Base-by-base conservation (phyloP, 2,329 filamentous ascomycete species). In the Verticillium albo-atrum region DNA sequence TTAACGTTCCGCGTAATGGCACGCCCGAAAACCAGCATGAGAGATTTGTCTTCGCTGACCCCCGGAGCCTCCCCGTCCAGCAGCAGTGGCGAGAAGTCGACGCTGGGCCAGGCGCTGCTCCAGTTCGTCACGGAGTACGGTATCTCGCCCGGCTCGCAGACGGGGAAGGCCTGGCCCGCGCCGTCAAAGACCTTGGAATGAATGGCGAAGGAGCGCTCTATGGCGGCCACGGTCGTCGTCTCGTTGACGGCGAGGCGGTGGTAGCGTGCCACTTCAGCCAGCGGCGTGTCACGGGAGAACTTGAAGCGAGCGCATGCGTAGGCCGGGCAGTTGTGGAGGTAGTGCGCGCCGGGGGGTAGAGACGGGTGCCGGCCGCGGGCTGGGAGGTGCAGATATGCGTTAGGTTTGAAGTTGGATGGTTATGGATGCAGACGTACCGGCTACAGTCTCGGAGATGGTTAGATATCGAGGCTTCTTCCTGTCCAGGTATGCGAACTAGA, bases 201-300 rank as follows among this genome's bases (percentile, higher is more conserved):
- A 0, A 66, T 60, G 2, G 63, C 60, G 1, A 63, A 34, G 20
- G 52, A 52, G 10, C 62, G 54, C 52, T 64, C 61, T 6, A 63
- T 53, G 27, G 37, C 57, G 1, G 56, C 62, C 4, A 35, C 17
- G 6, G 30, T 56, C 3, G 55, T 6, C 23, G 47, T 53, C 10
- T 63, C 37, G 77, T 58, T 20, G n/a, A 64, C 37, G 9, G 64
- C 62, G 2, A 57, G 57, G 7, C 65, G 65, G 35, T 61, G 52
- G 1, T 42, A 30, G 20, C 60, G 58, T 14, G 65, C 64, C 12
- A 67, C 57, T 4, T 66, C 65, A 26, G 52, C 47, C 3, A 60
- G 53, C 5, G 62, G 61, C 6, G 63, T 63, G 27, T 61, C 42
- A 9, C 59, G 57, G 58, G 37, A 55, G 27, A 66, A 55, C 17